These are phyloP conservation scores for Coix lacrymajobi DNA, from an alignment of 176 grass and related monocot species.

Conservation along the genomic window DNA sequence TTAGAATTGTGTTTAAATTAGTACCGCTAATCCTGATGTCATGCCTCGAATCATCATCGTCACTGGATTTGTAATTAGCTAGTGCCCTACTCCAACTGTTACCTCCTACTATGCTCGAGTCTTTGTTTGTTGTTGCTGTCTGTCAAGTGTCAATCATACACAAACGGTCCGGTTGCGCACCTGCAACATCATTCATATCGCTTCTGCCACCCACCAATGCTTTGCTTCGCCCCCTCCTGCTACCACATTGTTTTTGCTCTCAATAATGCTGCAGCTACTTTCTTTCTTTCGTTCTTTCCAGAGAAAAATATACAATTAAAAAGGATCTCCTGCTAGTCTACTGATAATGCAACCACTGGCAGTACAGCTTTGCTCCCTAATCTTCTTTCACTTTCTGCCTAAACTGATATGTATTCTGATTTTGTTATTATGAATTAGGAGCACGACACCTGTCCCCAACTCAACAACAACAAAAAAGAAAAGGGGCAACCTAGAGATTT, in stretches of 20 bases:
- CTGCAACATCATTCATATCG: not conserved
- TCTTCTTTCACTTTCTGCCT: no score
- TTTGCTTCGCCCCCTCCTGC: not conserved
- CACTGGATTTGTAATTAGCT: not conserved
- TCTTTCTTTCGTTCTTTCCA: not conserved
- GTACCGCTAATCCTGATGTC: not conserved
- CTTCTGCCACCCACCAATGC: not conserved
- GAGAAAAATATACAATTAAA: no score
- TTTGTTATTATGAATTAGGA: not conserved
- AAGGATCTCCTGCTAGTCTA: not conserved
- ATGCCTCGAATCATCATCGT: not conserved
- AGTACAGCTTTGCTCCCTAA: constrained; percentile 5
- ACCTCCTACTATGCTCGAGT: not conserved
- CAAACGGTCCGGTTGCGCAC: not conserved
- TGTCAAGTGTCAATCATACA: not conserved
- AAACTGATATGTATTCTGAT: not conserved
- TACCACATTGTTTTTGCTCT: not conserved
- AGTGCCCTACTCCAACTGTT: not conserved
- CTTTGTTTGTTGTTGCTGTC: not conserved
- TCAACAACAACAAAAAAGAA: no score
- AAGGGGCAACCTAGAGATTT: not conserved
- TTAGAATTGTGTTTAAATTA: not conserved
- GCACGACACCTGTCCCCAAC: constrained; percentile 2
- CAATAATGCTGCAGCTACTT: constrained; percentile 18
- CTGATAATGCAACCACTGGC: constrained; percentile 13